Evolutionary conservation across 306 rosid species (phyloP), one percentile per base, ranked within the genome.

Genomic region (Fragaria vesca): DNA sequence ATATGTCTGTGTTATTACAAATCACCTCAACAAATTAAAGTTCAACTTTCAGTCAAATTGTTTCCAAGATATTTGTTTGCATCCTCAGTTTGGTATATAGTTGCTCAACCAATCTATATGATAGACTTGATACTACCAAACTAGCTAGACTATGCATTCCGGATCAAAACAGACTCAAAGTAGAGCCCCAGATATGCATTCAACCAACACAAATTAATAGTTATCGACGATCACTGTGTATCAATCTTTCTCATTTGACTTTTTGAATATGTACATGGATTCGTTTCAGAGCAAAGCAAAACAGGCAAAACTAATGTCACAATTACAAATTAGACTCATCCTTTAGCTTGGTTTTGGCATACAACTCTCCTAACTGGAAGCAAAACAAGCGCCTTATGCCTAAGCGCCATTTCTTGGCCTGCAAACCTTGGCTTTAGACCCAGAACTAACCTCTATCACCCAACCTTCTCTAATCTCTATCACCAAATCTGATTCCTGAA

Each of bases 401-500:
- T 66, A 18, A 4, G 13, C 71, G 30, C 50, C 47, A 40, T 40
- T 26, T 9, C 30, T 38, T 38, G 48, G 50, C 42, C 17, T 40
- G 71, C 71, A 67, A 40, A 66, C 28, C 71, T 66, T 63, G 43
- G 42, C 21, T 63, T 26, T 16, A 36, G 47, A 36, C 69, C 46
- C 69, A 65, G 45, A 65, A 65, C 24, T 65, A 4, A 67, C 17
- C 72, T 40, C 72, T n/a, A 42, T 38, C 47, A 17, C 46, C 47
- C 47, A 18, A 65, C 46, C 69, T 18, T 66, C 70, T 66, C 70
- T 36, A 66, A 66, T 36, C 47, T 17, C 70, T 8, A 18, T 65
- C 70, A 11, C 17, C 42, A 40, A 43, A 68, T 21, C 51, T 13
- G 36, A 71, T 16, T 30, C 26, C 40, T 46, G 30, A 36, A 55